Conservation (phyloP, 306 rosid genomes). For the Quercus dentata region DNA sequence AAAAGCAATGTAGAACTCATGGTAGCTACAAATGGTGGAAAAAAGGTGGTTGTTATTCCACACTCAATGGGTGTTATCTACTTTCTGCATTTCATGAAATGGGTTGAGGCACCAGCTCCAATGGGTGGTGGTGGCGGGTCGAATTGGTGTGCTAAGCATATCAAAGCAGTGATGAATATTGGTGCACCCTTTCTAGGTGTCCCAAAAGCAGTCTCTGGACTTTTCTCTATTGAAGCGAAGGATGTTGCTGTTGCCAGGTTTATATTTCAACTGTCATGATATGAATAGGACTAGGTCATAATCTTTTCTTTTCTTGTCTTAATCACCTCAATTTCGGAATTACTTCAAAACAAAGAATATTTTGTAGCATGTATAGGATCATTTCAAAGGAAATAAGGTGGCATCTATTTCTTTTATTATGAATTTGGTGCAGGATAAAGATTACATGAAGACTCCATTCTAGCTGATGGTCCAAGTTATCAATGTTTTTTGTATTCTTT, state of each 20-base stretch:
- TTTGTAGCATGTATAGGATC: not conserved
- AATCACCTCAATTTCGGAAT: not conserved
- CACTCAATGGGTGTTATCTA: conserved; percentile 85
- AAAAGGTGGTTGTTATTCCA: conserved; percentile 79
- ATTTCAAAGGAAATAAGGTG: not conserved
- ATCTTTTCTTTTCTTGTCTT: not conserved
- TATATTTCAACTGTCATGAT: conserved; percentile 14
- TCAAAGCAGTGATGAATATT: conserved; percentile 70
- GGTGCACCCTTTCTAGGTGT: conserved; percentile 91
- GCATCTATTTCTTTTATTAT: not conserved
- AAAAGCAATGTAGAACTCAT: conserved; percentile 73
- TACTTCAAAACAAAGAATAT: not conserved
- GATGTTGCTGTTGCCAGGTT: conserved; percentile 89
- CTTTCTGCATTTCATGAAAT: conserved; percentile 86
- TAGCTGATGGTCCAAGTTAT: not conserved
- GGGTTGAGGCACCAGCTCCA: conserved; percentile 84
- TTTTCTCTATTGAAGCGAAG: conserved; percentile 77
- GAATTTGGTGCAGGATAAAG: not conserved
- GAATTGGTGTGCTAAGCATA: conserved; percentile 83
- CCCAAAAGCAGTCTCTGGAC: conserved; percentile 75
- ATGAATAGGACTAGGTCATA: conserved; percentile 5
- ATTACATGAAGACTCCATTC: not conserved
- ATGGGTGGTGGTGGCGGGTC: conserved; percentile 87
- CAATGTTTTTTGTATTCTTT: not conserved
- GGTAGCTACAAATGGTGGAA: conserved; percentile 76